Percentiles rank a stretch among this genome's conserved stretches.
phyloP scores from a whole-genome alignment of 768 basidiomycete genomes.

The Lactifluus rugatus region DNA sequence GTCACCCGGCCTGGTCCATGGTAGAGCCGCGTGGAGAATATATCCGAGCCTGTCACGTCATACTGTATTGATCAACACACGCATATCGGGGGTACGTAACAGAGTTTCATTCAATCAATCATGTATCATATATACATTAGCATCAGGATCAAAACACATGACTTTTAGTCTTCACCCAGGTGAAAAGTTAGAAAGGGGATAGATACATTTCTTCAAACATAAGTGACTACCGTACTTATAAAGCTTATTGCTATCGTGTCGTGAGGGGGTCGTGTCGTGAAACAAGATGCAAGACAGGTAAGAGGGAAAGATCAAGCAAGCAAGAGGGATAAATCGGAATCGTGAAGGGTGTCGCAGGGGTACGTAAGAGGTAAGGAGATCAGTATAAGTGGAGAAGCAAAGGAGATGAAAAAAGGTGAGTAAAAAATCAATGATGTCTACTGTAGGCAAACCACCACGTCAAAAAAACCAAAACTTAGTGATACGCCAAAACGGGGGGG shows the following conservation, averaged over 20 bases:
- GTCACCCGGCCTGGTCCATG: no score
- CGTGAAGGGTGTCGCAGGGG: neutral
- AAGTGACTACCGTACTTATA: slow-evolving; percentile 1
- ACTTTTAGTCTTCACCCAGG: no score
- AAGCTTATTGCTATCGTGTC: slow-evolving; percentile 7
- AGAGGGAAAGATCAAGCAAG: neutral
- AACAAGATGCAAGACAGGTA: neutral
- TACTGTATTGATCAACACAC: no score
- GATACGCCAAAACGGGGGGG: neutral
- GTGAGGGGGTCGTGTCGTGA: neutral
- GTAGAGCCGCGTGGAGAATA: no score
- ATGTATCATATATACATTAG: no score
- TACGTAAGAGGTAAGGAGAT: no score
- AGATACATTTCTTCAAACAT: neutral
- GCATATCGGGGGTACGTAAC: no score
- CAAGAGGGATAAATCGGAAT: neutral
- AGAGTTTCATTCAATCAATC: no score
- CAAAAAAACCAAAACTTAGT: neutral
- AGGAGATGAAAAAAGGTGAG: neutral
- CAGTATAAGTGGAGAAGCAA: neutral
- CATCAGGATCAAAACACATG: no score
- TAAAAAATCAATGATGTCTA: neutral
- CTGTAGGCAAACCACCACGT: neutral
- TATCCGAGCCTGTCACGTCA: no score
- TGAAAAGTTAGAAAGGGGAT: no score